Evolutionary conservation across 73 alveolate genomes (phyloP).

Genomic region (Vitrella brassicaformis): DNA sequence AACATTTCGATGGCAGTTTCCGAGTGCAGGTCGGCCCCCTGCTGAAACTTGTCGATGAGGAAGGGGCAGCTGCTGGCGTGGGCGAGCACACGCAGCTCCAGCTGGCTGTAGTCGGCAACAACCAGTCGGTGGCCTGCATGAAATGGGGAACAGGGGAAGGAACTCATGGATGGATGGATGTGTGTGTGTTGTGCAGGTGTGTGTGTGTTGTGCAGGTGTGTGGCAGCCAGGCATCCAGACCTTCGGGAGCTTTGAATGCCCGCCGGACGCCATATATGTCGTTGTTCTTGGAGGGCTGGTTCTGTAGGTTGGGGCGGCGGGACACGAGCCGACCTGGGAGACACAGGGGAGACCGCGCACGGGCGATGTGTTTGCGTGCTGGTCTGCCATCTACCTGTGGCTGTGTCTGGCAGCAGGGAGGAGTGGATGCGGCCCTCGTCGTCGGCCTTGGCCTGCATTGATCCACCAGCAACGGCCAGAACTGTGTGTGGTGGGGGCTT

Average conservation of each 20-base stretch:
- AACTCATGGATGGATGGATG: too few species aligned
- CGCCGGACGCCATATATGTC: slow-evolving; percentile 65
- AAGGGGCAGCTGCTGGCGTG: slow-evolving; percentile 70
- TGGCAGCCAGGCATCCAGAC: too few species aligned
- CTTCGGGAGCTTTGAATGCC: slow-evolving; percentile 65
- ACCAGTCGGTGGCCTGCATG: slow-evolving; percentile 56
- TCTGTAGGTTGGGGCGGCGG: slow-evolving; percentile 71
- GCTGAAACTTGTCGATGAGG: slow-evolving; percentile 69
- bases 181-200: too few species aligned
- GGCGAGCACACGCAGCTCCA: slow-evolving; percentile 77
- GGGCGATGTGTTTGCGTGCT: too few species aligned
- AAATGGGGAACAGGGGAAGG: too few species aligned
- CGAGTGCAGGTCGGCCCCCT: slow-evolving; percentile 57
- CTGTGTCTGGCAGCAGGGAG: slow-evolving; percentile 68
- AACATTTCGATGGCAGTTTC: slow-evolving; percentile 58
- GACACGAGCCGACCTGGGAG: slow-evolving; percentile 46
- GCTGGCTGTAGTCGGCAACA: slow-evolving; percentile 85
- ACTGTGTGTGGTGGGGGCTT: too few species aligned
- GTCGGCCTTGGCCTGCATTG: too few species aligned
- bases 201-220: too few species aligned
- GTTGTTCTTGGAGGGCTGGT: slow-evolving; percentile 70
- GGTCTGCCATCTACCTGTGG: too few species aligned
- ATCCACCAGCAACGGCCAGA: too few species aligned
- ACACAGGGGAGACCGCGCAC: not conserved
- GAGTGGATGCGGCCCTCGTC: slow-evolving; percentile 63